These are phyloP conservation scores for Trichosporon asahii DNA, from an alignment of 1,284 basidiomycete genomes.

Conservation along the genomic window DNA sequence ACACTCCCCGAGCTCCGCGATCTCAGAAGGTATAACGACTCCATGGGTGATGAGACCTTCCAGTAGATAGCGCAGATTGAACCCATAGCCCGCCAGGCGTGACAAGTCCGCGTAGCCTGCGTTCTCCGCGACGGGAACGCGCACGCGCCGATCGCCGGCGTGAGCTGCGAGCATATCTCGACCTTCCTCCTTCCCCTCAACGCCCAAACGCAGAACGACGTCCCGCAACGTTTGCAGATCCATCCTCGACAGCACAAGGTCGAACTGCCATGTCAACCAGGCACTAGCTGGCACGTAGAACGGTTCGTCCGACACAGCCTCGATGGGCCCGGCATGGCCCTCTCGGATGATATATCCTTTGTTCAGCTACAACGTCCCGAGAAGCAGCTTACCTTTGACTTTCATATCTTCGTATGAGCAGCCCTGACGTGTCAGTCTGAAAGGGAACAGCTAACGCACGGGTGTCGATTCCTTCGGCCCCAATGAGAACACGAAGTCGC, in stretches of 20 bases:
- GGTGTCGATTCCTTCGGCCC: constrained; percentile 17
- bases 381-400: constrained; percentile 12
- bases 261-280: constrained; percentile 27
- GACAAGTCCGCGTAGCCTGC: background rate
- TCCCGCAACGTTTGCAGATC: background rate
- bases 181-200: constrained; percentile 12
- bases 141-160: background rate
- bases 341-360: constrained; percentile 25
- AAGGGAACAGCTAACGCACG: constrained; percentile 5
- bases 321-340: constrained; percentile 25
- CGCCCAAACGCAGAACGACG: constrained; percentile 15
- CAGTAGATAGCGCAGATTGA: constrained; percentile 28
- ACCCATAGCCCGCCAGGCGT: constrained; percentile 13
- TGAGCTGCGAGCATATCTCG: constrained; percentile 11
- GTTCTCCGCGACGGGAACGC: constrained; percentile 7
- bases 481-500: constrained; percentile 24
- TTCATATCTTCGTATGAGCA: constrained; percentile 21
- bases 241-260: constrained; percentile 13
- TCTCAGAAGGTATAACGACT: constrained; percentile 26
- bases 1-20: constrained; percentile 15
- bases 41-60: constrained; percentile 32
- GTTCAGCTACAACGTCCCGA: background rate
- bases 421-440: constrained; percentile 9
- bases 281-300: constrained; percentile 15
- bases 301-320: constrained; percentile 14